Evolutionary conservation across 805 yeast species (phyloP).

Genomic region (Diddensiella transvaalensis): DNA sequence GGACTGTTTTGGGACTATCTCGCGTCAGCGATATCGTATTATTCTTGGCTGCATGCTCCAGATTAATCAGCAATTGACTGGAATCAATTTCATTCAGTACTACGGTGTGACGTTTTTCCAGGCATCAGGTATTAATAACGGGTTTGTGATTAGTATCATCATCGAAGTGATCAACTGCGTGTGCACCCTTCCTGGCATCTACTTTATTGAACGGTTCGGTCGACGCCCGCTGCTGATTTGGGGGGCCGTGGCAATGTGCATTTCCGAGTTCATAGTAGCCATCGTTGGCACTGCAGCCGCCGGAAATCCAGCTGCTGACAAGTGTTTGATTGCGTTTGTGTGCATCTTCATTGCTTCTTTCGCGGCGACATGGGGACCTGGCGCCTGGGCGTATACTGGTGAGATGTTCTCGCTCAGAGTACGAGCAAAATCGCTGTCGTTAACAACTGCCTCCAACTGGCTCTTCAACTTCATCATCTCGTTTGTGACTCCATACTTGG

Average conservation of each 20-base stretch:
- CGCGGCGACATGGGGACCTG: conserved; percentile 6
- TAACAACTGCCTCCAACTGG: conserved; percentile 7
- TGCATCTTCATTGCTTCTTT: conserved; percentile 1
- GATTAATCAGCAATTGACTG: conserved; percentile 20
- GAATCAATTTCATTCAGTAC: conserved; percentile 34
- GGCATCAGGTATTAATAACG: conserved; percentile 45
- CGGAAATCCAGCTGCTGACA: conserved; percentile 7
- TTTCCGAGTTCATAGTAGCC: conserved; percentile 51
- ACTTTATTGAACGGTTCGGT: conserved; percentile 47
- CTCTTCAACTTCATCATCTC: conserved; percentile 5
- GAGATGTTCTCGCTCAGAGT: conserved; percentile 10
- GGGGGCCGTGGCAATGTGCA: conserved; percentile 42
- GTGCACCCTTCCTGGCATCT: conserved; percentile 53
- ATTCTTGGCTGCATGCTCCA: conserved; percentile 36
- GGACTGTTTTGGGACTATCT: conserved; percentile 11
- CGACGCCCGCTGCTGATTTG: conserved; percentile 52
- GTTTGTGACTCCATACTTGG: conserved; percentile 7
- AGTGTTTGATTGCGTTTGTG: conserved; percentile 5
- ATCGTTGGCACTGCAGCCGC: conserved; percentile 37
- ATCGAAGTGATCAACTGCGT: conserved; percentile 46
- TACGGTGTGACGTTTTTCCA: conserved; percentile 49
- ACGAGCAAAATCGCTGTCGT: conserved; percentile 6
- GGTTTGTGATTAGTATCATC: conserved; percentile 48
- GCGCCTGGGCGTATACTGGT: conserved; percentile 10
- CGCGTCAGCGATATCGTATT: conserved; percentile 21